A percentile compares a stretch with the other conserved stretches of the same genome.
Conservation (phyloP, 83 land plant genomes). For the Picea abies region DNA sequence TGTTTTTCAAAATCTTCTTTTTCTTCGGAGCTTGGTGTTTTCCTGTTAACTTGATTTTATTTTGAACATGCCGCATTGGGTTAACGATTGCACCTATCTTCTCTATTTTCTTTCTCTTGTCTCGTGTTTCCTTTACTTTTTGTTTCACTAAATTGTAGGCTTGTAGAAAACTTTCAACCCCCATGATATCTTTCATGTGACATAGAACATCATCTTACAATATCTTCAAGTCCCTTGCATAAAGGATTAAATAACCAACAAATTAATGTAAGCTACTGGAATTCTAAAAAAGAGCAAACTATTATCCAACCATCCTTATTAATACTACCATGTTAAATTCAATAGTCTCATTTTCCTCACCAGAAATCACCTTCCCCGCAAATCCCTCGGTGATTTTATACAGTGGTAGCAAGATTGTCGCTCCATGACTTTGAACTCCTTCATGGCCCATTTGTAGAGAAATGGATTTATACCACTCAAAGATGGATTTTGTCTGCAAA, state of each 20-base stretch:
- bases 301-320: background rate
- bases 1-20: background rate
- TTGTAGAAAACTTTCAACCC: no score
- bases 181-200: constrained; percentile 50
- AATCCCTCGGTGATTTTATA: constrained; percentile 76
- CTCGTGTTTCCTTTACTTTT: constrained; percentile 59
- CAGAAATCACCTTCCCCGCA: constrained; percentile 71
- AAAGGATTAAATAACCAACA: background rate
- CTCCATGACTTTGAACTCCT: constrained; percentile 45
- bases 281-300: background rate
- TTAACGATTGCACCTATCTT: constrained; percentile 66
- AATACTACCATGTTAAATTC: background rate
- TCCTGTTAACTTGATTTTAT: constrained; percentile 64
- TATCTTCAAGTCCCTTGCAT: constrained; percentile 68
- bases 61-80: constrained; percentile 81
- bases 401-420: constrained; percentile 57
- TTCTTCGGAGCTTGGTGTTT: constrained; percentile 53
- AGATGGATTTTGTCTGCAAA: constrained; percentile 77
- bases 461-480: constrained; percentile 57
- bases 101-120: constrained; percentile 64
- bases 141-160: no score
- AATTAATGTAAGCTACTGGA: background rate
- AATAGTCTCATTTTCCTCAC: constrained; percentile 29
- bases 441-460: constrained; percentile 44
- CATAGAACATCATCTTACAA: constrained; percentile 61